Conservation (phyloP, 2,329 filamentous ascomycete genomes). For the Fusarium verrucosum region DNA sequence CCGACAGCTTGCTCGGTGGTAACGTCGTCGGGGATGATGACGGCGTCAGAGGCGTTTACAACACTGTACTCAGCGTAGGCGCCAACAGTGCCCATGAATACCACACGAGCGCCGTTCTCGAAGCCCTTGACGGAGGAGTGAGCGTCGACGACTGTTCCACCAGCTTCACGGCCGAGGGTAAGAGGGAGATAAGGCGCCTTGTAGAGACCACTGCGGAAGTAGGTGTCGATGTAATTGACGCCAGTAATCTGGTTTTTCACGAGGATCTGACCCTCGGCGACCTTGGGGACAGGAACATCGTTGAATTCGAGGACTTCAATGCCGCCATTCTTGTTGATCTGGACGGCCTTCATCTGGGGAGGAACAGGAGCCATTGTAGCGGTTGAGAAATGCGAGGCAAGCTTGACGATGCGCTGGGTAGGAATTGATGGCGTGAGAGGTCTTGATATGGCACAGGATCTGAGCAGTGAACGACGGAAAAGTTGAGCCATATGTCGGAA, state of each 20-base stretch:
- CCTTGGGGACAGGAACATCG: slow-evolving; percentile 73
- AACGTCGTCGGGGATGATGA: slow-evolving; percentile 72
- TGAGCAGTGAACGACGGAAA: slow-evolving; percentile 33
- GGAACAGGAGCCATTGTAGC: slow-evolving; percentile 76
- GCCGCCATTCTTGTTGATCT: slow-evolving; percentile 71
- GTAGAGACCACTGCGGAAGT: slow-evolving; percentile 89
- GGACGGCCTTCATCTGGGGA: slow-evolving; percentile 74
- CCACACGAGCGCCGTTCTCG: slow-evolving; percentile 74
- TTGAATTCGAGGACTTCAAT: slow-evolving; percentile 77
- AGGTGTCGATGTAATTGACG: slow-evolving; percentile 90
- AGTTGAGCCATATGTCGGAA: slow-evolving; percentile 30
- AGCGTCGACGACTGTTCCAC: slow-evolving; percentile 73
- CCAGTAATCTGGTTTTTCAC: slow-evolving; percentile 83
- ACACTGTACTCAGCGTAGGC: slow-evolving; percentile 67
- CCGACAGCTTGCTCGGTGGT: slow-evolving; percentile 72
- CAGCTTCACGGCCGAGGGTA: slow-evolving; percentile 81
- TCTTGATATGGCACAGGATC: slow-evolving; percentile 13
- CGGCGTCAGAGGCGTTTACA: slow-evolving; percentile 62
- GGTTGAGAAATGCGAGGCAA: slow-evolving; percentile 16
- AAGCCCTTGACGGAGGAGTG: slow-evolving; percentile 65
- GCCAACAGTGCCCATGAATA: slow-evolving; percentile 65
- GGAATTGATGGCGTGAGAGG: not conserved
- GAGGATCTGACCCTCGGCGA: slow-evolving; percentile 75
- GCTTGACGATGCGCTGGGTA: slow-evolving; percentile 10
- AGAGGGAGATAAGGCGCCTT: slow-evolving; percentile 71